Conservation (phyloP, 2,329 filamentous ascomycete species). For the Aspergillus puulaauensis region DNA sequence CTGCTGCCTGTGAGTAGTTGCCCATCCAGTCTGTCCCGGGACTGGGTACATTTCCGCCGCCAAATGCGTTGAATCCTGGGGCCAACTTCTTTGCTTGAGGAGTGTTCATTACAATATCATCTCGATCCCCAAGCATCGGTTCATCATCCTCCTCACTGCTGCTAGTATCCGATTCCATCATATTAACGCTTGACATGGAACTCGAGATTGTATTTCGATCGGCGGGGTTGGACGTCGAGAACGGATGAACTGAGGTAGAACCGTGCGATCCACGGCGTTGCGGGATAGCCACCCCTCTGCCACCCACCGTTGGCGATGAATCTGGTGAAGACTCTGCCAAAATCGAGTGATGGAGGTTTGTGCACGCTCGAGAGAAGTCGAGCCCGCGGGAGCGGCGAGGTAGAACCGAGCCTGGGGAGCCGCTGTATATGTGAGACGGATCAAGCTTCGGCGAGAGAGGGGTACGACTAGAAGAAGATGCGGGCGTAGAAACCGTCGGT, state of each 20-base stretch:
- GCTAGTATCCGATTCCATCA: slow-evolving; percentile 77
- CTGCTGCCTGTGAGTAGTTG: slow-evolving; percentile 66
- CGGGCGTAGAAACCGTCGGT: slow-evolving; percentile 48
- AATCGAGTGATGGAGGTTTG: slow-evolving; percentile 92
- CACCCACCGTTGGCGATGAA: slow-evolving; percentile 81
- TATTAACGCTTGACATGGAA: slow-evolving; percentile 76
- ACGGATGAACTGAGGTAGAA: slow-evolving; percentile 58
- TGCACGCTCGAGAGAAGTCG: slow-evolving; percentile 90
- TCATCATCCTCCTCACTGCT: slow-evolving; percentile 63
- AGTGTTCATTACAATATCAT: slow-evolving; percentile 75
- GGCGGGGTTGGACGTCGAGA: slow-evolving; percentile 68
- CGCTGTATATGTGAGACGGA: slow-evolving; percentile 75
- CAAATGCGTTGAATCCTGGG: slow-evolving; percentile 46
- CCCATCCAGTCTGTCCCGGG: slow-evolving; percentile 63
- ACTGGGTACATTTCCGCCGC: slow-evolving; percentile 50
- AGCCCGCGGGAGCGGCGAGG: slow-evolving; percentile 85
- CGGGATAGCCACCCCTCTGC: slow-evolving; percentile 63
- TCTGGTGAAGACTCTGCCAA: slow-evolving; percentile 88
- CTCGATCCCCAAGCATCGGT: slow-evolving; percentile 66
- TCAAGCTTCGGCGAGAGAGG: slow-evolving; percentile 86
- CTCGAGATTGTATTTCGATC: slow-evolving; percentile 74
- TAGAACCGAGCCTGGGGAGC: slow-evolving; percentile 79
- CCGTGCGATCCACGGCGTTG: slow-evolving; percentile 62
- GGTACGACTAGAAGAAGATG: slow-evolving; percentile 55
- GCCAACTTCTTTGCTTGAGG: slow-evolving; percentile 69